Percentiles rank a stretch among this genome's conserved stretches.
Conservation (phyloP, 2,329 filamentous ascomycete genomes). For the Paecilomyces fulvus region DNA sequence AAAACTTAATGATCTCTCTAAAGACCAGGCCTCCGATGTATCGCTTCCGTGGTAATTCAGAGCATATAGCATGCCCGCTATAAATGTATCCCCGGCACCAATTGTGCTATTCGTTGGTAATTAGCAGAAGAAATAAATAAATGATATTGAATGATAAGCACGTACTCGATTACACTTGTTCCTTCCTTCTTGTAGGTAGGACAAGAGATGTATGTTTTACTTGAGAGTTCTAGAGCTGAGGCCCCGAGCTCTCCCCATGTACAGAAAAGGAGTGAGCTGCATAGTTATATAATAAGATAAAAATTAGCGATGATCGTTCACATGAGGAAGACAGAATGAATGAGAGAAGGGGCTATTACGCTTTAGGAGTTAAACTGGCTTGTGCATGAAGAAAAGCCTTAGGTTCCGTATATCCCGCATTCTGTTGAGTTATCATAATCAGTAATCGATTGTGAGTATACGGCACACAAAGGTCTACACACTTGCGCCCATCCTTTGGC, state of each 20-base stretch:
- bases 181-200: conserved; percentile 34
- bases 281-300: background rate
- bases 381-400: conserved; percentile 44
- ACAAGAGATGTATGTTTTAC: conserved; percentile 30
- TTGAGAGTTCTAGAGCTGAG: conserved; percentile 34
- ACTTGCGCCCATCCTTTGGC: conserved; percentile 64
- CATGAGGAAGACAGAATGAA: background rate
- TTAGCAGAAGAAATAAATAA: conserved; percentile 10
- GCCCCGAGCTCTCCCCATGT: conserved; percentile 54
- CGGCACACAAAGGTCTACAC: conserved; percentile 3
- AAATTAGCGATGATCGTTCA: conserved; percentile 1
- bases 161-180: conserved; percentile 52
- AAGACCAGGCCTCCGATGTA: conserved; percentile 38
- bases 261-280: conserved; percentile 45
- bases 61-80: conserved; percentile 60
- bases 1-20: conserved; percentile 46
- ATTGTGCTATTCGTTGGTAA: conserved; percentile 45
- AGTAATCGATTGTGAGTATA: background rate
- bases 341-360: conserved; percentile 29
- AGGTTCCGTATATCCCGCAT: conserved; percentile 37
- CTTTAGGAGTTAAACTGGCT: conserved; percentile 31
- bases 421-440: conserved; percentile 9
- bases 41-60: conserved; percentile 39
- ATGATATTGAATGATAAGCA: conserved; percentile 13
- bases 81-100: conserved; percentile 68